phyloP scores from a whole-genome alignment of 345 rosid genomes.

The Corchorus olitorius region DNA sequence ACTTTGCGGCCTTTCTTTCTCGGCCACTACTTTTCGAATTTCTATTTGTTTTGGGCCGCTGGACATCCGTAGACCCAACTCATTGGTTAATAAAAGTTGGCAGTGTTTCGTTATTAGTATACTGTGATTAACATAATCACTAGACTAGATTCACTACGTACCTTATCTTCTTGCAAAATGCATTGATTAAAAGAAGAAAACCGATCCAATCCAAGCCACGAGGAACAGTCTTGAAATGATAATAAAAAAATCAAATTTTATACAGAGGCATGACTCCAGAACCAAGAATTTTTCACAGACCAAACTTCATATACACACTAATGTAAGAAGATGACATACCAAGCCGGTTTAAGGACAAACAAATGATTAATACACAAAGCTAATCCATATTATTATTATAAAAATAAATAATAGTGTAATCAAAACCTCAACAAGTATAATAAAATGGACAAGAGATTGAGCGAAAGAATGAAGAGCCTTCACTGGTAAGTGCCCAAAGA shows the following conservation, averaged over 20 bases:
- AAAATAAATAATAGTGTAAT: neutral
- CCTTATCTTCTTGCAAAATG: neutral
- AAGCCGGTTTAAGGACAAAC: conserved; percentile 14
- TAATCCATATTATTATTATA: conserved; percentile 22
- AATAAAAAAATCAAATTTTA: neutral
- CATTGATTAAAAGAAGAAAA: neutral
- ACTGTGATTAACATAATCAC: too few species aligned
- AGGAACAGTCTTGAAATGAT: neutral
- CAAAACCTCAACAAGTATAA: conserved; percentile 18
- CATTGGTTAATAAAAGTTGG: too few species aligned
- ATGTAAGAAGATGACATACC: neutral
- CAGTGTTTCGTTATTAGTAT: too few species aligned
- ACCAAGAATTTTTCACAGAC: neutral
- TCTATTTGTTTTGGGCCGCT: too few species aligned
- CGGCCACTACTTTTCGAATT: too few species aligned
- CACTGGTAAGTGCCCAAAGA: neutral
- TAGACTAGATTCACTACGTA: too few species aligned
- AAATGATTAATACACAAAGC: conserved; percentile 17
- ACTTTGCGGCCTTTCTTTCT: too few species aligned
- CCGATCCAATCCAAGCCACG: neutral
- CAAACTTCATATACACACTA: conserved; percentile 13
- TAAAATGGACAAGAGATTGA: neutral
- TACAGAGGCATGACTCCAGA: neutral
- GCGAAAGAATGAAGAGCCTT: neutral
- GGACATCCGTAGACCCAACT: too few species aligned